These are phyloP conservation scores for Hypholoma fasciculare DNA, from an alignment of 768 basidiomycete genomes.

Conservation along the genomic window DNA sequence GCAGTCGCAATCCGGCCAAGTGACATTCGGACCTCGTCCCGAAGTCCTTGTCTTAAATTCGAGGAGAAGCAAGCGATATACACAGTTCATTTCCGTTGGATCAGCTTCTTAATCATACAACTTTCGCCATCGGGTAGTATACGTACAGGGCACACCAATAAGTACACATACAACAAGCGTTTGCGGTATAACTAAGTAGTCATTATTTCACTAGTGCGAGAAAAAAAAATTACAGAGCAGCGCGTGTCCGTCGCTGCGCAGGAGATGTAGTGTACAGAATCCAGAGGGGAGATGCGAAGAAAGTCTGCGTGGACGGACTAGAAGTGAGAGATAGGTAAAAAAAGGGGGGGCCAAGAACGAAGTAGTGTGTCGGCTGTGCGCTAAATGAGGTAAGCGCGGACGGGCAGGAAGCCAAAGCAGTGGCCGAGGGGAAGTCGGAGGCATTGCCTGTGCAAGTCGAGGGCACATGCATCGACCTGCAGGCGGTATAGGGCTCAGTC, in stretches of 20 bases:
- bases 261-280: constrained; percentile 16
- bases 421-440: constrained; percentile 2
- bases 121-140: neutral
- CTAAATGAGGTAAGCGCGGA: neutral
- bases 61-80: neutral
- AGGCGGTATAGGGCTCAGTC: constrained; percentile 39
- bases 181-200: neutral
- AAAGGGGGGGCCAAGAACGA: constrained; percentile 4
- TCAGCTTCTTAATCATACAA: neutral
- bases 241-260: constrained; percentile 2
- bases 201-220: neutral
- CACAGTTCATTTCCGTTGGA: neutral
- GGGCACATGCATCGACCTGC: neutral
- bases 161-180: neutral
- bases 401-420: constrained; percentile 10
- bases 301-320: neutral
- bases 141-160: neutral
- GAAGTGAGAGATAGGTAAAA: neutral
- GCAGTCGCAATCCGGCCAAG: no score
- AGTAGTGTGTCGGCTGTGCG: neutral
- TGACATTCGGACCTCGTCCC: no score
- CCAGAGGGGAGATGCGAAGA: neutral
- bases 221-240: constrained; percentile 18
- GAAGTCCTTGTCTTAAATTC: no score
- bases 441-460: neutral